Evolutionary conservation across 2,329 filamentous ascomycete species (phyloP), one percentile per base, ranked within the genome.

Genomic region (Colletotrichum sp.): DNA sequence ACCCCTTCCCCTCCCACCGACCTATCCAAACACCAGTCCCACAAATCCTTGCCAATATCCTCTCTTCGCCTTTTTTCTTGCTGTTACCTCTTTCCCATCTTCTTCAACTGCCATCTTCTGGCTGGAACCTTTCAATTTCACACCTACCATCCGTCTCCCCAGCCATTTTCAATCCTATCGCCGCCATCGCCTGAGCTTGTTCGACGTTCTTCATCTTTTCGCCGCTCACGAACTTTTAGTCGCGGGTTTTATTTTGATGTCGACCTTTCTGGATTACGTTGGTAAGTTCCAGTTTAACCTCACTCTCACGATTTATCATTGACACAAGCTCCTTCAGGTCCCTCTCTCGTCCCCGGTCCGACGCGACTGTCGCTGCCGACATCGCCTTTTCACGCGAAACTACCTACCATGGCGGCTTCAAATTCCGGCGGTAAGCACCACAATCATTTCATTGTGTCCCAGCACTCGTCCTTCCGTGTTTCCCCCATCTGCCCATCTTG

Each of bases 91-190:
- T 52, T 21, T 52, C 1, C 3, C n/a, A 21, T 48, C 6, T 48
- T 21, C 43, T 52, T 21, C 43, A 1, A 21, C 2, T 52, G 6
- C 43, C 43, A 9, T 13, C n/a, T 52, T 52, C 43, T 21, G 10
- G n/a, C 4, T 13, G 6, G 43, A 21, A 10, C 43, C 43, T 52
- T 52, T 21, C 43, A 52, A 52, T 52, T 8, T 8, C n/a, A 24
- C 43, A 8, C n/a, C n/a, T 1, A 13, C 10, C 43, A 21, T 52
- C 43, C n/a, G 10, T 10, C 43, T 21, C n/a, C 43, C 0, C 0
- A 5, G 6, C 43, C n/a, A 21, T 0, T 24, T 8, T 13, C n/a
- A 0, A 13, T 24, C 10, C 12, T 8, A 21, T 21, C n/a, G 43
- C 43, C n/a, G 43, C n/a, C 43, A 13, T 52, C 43, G 10, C 43